These are phyloP conservation scores for Colletotrichum chrysophilum DNA, from an alignment of 2,329 filamentous ascomycete species.

Conservation along the genomic window DNA sequence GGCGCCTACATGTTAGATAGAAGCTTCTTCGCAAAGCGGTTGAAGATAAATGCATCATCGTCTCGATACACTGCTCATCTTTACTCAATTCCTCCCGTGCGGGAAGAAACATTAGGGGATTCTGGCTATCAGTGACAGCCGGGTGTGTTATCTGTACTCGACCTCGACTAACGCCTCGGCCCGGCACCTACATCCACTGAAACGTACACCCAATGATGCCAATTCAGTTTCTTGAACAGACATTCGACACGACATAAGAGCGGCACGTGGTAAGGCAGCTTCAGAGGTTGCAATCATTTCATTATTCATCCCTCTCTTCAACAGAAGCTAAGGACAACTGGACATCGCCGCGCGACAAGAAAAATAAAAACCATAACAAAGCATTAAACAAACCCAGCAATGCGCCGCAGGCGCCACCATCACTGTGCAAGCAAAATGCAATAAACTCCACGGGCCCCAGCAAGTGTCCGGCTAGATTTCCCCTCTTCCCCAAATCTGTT, in stretches of 20 bases:
- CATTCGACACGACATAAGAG: fast-evolving
- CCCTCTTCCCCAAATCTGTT: neutral
- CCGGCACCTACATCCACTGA: neutral
- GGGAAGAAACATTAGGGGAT: fast-evolving
- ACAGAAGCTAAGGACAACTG: neutral
- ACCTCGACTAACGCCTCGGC: neutral
- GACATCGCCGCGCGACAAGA: neutral
- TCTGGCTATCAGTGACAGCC: neutral
- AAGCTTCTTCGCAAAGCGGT: neutral
- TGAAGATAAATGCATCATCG: neutral
- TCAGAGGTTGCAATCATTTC: neutral
- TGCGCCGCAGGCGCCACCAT: neutral
- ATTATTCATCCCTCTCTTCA: neutral
- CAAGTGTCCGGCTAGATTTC: neutral
- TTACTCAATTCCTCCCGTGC: fast-evolving
- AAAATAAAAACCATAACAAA: neutral
- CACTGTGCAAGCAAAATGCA: neutral
- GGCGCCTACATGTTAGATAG: neutral
- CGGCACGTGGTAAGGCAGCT: neutral
- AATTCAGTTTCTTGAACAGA: fast-evolving
- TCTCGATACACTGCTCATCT: neutral
- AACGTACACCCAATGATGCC: fast-evolving
- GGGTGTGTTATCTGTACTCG: neutral
- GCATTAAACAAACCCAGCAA: neutral
- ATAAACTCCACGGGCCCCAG: neutral